phyloP scores from a whole-genome alignment of 371 early-diverging fungal species.

The Fennellomyces sp. region DNA sequence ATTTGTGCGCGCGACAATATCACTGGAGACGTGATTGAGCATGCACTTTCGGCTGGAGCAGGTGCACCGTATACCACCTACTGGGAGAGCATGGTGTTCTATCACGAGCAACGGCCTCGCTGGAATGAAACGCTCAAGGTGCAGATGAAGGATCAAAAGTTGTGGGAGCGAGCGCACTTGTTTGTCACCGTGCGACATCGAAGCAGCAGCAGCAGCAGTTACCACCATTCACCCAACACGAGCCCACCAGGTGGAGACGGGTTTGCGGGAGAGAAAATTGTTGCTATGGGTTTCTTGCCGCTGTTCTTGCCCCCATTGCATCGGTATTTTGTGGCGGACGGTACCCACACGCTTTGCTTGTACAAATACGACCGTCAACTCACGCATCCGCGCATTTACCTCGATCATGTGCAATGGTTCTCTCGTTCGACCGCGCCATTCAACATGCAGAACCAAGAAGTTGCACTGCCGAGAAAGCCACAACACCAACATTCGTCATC shows the following conservation, averaged over 20 bases:
- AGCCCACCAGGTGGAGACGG: not conserved
- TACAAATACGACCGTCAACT: constrained; percentile 67
- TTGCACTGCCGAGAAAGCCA: not conserved
- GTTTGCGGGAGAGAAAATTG: constrained; percentile 32
- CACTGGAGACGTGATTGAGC: constrained; percentile 59
- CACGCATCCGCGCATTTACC: constrained; percentile 45
- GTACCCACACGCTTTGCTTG: constrained; percentile 58
- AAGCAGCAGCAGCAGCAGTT: constrained; percentile 25
- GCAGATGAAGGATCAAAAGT: constrained; percentile 45
- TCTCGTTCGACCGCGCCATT: constrained; percentile 39
- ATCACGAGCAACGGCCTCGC: constrained; percentile 64
- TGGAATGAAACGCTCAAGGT: constrained; percentile 75
- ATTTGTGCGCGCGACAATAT: constrained; percentile 60
- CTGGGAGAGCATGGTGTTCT: constrained; percentile 69
- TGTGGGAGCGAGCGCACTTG: constrained; percentile 63
- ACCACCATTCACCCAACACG: not conserved
- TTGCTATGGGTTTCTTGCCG: constrained; percentile 65
- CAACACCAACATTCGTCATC: constrained; percentile 10
- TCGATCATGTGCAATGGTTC: constrained; percentile 46
- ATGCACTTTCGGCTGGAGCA: constrained; percentile 60
- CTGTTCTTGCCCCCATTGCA: constrained; percentile 55
- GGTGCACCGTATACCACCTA: constrained; percentile 42
- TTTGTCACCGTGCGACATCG: constrained; percentile 64
- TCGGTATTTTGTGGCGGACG: constrained; percentile 66
- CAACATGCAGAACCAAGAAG: constrained; percentile 24